Base-by-base conservation (phyloP, 176 grass and related monocot species). In the Triticum dicoccoides region DNA sequence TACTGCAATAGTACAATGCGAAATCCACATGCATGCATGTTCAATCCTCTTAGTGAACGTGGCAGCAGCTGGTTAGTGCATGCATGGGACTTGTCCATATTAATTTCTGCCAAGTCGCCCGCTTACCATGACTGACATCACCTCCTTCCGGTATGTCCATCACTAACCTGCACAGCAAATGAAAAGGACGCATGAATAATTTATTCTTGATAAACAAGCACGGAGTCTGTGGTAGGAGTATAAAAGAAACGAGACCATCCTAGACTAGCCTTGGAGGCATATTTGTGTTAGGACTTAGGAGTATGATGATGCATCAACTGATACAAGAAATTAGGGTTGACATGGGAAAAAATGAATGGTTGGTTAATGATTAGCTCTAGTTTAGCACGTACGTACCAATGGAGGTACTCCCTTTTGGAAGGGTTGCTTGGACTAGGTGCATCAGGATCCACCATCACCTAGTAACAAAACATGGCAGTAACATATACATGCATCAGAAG, bases 381-480 rank as follows among this genome's bases (percentile, higher is more conserved):
- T 8, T n/a, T 73, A 37, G 42, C 71, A 27, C 21, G 47, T 13
- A 75, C 70, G 37, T 85, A 97, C 95, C 95, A 97, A 63, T 97
- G 95, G 17, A 97, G 89, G 69, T 97, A 94, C 84, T 97, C 95
- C 81, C 90, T 85, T 21, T 91, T 82, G 62, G 82, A 86, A 42
- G 95, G 92, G 69, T 91, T 84, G 89, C 95, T 97, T 21, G 95
- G 95, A 68, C 95, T 97, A 6, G 95, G 95, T 21, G 95, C 76
- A 71, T 97, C 95, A 59, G 95, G 95, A 77, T 97, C 95, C 79
- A 97, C 82, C 95, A 97, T 92, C 20, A 87, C 92, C 92, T 94
- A 59, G 56, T 59, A 59, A 59, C 2, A 59, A 7, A 54, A 3
- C 56, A 59, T 59, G 17, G 33, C 12, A 21, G 14, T 6, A 54